Evolutionary conservation across 2,329 filamentous ascomycete species (phyloP).

Genomic region (Shiraia sp.): DNA sequence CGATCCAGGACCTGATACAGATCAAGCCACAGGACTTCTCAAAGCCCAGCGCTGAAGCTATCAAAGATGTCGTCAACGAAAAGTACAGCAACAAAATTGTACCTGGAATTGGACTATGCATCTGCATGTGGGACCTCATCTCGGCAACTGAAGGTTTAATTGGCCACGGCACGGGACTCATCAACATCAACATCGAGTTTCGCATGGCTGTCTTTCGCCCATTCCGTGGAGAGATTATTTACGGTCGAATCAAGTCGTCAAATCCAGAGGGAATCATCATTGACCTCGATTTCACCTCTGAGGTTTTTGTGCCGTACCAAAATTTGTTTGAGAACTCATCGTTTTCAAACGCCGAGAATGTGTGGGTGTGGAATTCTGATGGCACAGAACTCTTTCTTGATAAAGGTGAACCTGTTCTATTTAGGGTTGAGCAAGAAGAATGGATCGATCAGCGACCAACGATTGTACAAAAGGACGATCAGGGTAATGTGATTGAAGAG

Average conservation of each 20-base stretch:
- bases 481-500: constrained; percentile 64
- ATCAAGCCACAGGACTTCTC: constrained; percentile 87
- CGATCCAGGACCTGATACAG: constrained; percentile 91
- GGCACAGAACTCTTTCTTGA: constrained; percentile 83
- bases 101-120: constrained; percentile 90
- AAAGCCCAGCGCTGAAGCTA: constrained; percentile 78
- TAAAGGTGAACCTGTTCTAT: constrained; percentile 82
- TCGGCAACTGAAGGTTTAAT: constrained; percentile 92
- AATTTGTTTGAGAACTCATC: constrained; percentile 51
- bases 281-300: constrained; percentile 89
- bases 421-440: constrained; percentile 82
- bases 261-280: constrained; percentile 75
- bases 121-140: constrained; percentile 89
- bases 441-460: constrained; percentile 93
- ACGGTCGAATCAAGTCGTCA: constrained; percentile 79
- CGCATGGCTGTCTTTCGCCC: constrained; percentile 91
- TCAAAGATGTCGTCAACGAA: constrained; percentile 94
- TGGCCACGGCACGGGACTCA: constrained; percentile 86
- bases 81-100: constrained; percentile 99
- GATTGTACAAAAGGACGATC: constrained; percentile 67
- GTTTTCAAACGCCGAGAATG: constrained; percentile 75
- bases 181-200: constrained; percentile 96
- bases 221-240: constrained; percentile 91
- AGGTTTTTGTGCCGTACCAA: constrained; percentile 73
- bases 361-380: constrained; percentile 82